Evolutionary conservation across 768 basidiomycete species (phyloP), one percentile per base, ranked within the genome.

Genomic region (Collybiopsis luxurians): DNA sequence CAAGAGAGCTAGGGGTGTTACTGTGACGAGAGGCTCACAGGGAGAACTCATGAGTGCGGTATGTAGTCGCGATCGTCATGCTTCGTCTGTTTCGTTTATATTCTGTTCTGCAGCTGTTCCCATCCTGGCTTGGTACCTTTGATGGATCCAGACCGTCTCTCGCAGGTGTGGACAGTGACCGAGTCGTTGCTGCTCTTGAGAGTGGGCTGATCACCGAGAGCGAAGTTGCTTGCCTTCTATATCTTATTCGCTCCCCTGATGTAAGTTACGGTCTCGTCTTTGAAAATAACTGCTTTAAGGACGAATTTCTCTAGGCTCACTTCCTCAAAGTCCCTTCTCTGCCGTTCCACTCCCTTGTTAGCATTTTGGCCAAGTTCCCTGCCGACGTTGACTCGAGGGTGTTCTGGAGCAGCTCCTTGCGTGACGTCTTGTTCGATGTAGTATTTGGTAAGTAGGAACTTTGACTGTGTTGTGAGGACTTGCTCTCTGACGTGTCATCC

Each of bases 271-370:
- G 12, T 28, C n/a, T 15, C 12, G 10, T 28, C 26, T 28, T 23
- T n/a, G 9, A 10, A 23, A n/a, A 28, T 48, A 60, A n/a, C 31
- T 53, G 36, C 5, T 31, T 27, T 45, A 10, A 46, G 13, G 55
- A 39, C 56, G 74, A 68, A 17, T 10, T 24, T 45, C 57, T 52
- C 1, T 62, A 92, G 89, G 86, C 89, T 17, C 92, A 91, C 67
- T 94, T 93, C 75, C 75, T 94, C 63, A 94, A 94, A 73, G 89
- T 89, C 26, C 86, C 90, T 2, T 86, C 82, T 2, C 77, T 94
- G 43, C 92, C 92, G 0, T 92, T 89, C 75, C 83, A 92, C 67
- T 83, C 80, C n/a, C 77, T 94, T 44, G 78, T 85, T 58, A 87
- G 87, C 58, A 78, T 91, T 53, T 66, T 93, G 58, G 81, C 79